Base-by-base conservation (phyloP, 441 rosid species). In the Croton laevigatus region DNA sequence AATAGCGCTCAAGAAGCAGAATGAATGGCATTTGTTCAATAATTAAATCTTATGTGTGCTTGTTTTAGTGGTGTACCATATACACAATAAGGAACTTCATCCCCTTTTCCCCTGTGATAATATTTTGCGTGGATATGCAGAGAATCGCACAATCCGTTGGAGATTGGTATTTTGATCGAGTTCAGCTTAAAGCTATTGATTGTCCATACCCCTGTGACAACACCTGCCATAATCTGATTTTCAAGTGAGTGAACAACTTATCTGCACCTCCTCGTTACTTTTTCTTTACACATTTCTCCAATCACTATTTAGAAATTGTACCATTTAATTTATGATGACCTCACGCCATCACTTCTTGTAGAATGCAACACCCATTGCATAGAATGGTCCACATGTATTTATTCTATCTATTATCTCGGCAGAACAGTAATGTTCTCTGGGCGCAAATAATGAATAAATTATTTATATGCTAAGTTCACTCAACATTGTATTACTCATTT, bases 101-200 rank as follows among this genome's bases (percentile, higher is more conserved):
- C 13, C 6, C 38, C 32, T 27, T n/a, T 1, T 27, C 32, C 32
- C 32, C 36, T 40, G 0, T 70, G 40, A 57, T 27, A 8, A 32
- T 44, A 34, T 46, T 57, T 3, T n/a, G 10, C 53, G 16, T 12
- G 20, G 49, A 74, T 69, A 55, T 79, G 81, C 88, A 96, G 98
- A 88, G 86, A 13, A 83, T 96, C 17, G 97, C 97, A 3, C 79
- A 84, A 70, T 89, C 98, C 7, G 98, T 93, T 32, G 99, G 97
- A 75, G 96, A 93, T 77, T 96, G 98, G 99, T 96, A 87, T 78
- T 96, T 91, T 65, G 96, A 87, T n/a, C 85, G 97, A 49, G 81
- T 84, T 4, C 81, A 71, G 10, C 85, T 86, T 44, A 93, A 89
- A 86, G 75, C 81, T 69, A 80, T 93, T 0, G 98, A 90, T 81